Base-by-base conservation (phyloP, 2,329 filamentous ascomycete genomes). In the Emmonsiellopsis sp. region DNA sequence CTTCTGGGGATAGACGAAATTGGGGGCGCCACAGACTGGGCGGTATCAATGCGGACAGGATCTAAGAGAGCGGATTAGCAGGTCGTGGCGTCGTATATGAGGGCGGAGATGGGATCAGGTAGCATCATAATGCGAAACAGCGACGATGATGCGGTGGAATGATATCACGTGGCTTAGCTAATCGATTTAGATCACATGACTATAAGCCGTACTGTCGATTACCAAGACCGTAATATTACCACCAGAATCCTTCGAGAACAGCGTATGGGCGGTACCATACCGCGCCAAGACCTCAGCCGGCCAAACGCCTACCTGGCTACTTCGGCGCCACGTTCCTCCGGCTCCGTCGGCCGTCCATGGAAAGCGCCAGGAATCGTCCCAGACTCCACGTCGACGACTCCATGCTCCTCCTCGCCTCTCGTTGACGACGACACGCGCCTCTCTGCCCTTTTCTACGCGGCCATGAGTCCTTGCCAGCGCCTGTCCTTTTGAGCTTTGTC, bases 401-500 rank as follows among this genome's bases (percentile, higher is more conserved):
- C 2, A 32, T 14, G 17, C 1, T 11, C 34, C 17, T 36, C 31
- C 42, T 52, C 33, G 33, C 33, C 33, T 27, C 17, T 14, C 17
- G 27, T 31, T 39, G 14, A 32, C 32, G 13, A 21, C 37, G 42
- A 44, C 42, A 52, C 32, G 33, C 33, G 13, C 9, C 17, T 42
- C 31, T 34, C 21, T 44, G 40, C n/a, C 43, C 21, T 43, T 34
- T 5, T 44, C n/a, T 47, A 46, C 27, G 48, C 36, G 31, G 36
- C 45, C 55, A 58, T 58, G 56, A 51, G 36, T 49, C 40, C 11
- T 40, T 50, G 27, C 39, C 14, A 14, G 11, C 36, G 17, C 17
- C 51, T 14, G 42, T 45, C 2, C 17, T 40, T 53, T 42, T 57
- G 43, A 54, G 27, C 21, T 31, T 45, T 54, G 39, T 47, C 50